These are phyloP conservation scores for Kentomonas sorsogonicus DNA, from an alignment of 208 protist genomes.

Conservation along the genomic window DNA sequence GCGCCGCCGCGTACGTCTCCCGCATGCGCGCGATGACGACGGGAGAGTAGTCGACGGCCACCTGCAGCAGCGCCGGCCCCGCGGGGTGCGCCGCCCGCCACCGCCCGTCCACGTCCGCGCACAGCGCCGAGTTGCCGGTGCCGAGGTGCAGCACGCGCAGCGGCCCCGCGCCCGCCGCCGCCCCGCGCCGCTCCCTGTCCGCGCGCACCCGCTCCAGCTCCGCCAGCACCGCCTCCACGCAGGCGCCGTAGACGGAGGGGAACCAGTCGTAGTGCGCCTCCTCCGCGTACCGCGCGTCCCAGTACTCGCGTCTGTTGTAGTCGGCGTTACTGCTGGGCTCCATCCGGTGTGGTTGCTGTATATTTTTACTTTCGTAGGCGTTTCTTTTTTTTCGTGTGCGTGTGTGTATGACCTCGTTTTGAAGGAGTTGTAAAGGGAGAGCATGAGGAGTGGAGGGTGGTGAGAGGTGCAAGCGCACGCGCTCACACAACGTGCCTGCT, in stretches of 20 bases:
- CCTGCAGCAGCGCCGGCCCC: conserved; percentile 34
- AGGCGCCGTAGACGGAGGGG: conserved; percentile 48
- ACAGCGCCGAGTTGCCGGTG: conserved; percentile 72
- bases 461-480: too few relatives aligned
- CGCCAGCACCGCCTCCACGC: conserved; percentile 41
- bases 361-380: too few relatives aligned
- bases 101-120: conserved; percentile 42
- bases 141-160: conserved; percentile 75
- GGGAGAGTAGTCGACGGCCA: conserved; percentile 77
- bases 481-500: too few relatives aligned
- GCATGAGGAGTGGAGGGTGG: too few relatives aligned
- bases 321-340: conserved; percentile 48
- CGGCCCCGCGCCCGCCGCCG: background rate
- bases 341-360: too few relatives aligned
- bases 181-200: background rate
- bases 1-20: conserved; percentile 21
- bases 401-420: background rate
- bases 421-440: background rate
- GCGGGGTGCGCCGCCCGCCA: conserved; percentile 25
- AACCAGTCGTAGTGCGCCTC: conserved; percentile 87
- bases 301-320: conserved; percentile 73
- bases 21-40: conserved; percentile 77
- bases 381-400: background rate
- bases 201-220: conserved; percentile 34
- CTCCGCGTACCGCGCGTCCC: conserved; percentile 54